These are phyloP conservation scores for Saturnispora kantuleensis DNA, from an alignment of 805 yeast species.

Conservation along the genomic window DNA sequence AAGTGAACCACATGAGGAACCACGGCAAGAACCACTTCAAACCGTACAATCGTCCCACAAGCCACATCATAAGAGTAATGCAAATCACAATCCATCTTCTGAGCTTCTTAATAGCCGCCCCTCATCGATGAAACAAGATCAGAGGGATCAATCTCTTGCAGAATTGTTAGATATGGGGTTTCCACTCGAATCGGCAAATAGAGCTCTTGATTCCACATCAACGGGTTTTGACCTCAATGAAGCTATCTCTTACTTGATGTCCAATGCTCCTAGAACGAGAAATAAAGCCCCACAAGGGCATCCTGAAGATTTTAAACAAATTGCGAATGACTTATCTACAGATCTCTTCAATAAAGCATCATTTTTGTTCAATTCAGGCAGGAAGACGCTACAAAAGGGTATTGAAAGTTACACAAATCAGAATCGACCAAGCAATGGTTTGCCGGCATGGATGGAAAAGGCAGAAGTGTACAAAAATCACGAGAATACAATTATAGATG, in stretches of 20 bases:
- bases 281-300: not conserved
- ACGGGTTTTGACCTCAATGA: constrained; percentile 48
- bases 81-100: too few species aligned
- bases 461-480: constrained; percentile 37
- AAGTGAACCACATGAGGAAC: not conserved
- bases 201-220: constrained; percentile 44
- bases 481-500: constrained; percentile 30
- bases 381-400: constrained; percentile 51
- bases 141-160: constrained; percentile 47
- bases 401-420: constrained; percentile 43
- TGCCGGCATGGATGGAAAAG: constrained; percentile 72
- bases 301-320: constrained; percentile 28
- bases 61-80: too few species aligned
- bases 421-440: constrained; percentile 19
- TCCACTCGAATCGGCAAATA: constrained; percentile 44
- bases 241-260: constrained; percentile 62
- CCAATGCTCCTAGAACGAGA: constrained; percentile 32
- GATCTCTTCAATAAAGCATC: constrained; percentile 54
- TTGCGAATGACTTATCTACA: constrained; percentile 44
- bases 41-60: not conserved
- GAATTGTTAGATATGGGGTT: constrained; percentile 78
- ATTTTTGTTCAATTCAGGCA: constrained; percentile 46
- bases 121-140: not conserved
- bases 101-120: not conserved
- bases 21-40: not conserved